Conservation (phyloP, 202 grass and related monocot species). For the Setaria italica region DNA sequence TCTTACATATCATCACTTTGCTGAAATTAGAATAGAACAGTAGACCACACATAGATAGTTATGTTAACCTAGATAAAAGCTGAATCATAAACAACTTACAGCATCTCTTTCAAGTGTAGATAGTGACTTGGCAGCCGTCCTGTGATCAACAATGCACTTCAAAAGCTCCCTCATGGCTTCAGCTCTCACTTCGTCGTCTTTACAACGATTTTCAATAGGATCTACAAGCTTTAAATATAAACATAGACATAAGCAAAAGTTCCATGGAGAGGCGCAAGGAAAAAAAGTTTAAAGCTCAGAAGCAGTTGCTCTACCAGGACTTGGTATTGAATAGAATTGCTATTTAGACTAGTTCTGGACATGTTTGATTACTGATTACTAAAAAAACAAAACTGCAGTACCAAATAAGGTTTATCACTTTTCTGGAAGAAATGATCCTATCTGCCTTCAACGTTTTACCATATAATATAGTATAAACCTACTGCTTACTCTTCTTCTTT, state of each 20-base stretch:
- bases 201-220: conserved; percentile 89
- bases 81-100: conserved; percentile 59
- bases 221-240: conserved; percentile 85
- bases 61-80: not conserved
- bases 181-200: conserved; percentile 91
- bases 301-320: not conserved
- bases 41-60: conserved; percentile 15
- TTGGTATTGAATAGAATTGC: conserved; percentile 1
- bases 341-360: conserved; percentile 25
- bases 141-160: conserved; percentile 70
- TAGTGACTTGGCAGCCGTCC: conserved; percentile 74
- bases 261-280: conserved; percentile 16
- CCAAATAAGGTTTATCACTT: conserved; percentile 2
- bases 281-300: not conserved
- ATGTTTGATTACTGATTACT: conserved; percentile 18
- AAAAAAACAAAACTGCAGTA: conserved; percentile 2
- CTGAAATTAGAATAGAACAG: conserved; percentile 1
- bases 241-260: conserved; percentile 38
- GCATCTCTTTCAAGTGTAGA: conserved; percentile 57
- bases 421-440: not conserved
- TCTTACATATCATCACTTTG: not conserved
- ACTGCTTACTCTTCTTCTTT: conserved; percentile 2
- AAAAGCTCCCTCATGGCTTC: conserved; percentile 69
- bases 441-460: conserved; percentile 6
- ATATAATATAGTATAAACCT: not conserved